Evolutionary conservation across 2,329 filamentous ascomycete species (phyloP), one percentile per base, ranked within the genome.

Genomic region (Penicillium sp.): DNA sequence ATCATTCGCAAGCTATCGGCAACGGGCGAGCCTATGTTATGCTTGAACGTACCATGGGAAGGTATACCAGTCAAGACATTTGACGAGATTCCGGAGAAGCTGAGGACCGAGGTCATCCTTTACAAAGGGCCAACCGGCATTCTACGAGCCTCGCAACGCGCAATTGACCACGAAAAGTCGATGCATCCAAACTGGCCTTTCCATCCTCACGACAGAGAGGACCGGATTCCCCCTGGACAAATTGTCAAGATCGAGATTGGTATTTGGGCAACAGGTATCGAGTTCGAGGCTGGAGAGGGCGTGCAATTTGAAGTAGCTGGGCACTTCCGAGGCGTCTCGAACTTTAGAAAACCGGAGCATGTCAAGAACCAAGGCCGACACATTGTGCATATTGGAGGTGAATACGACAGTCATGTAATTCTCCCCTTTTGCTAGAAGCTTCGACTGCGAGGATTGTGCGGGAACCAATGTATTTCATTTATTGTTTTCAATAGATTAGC

Each of bases 171-270:
- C 1, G 62, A 67, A 1, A 69, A 67, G 60, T 74, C 72, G 12
- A 74, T 78, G 6, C 72, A 72, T 44, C 61, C 68, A 0, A 71
- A 78, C 13, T 76, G 70, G 45, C 76, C 70, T 0, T 75, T 75
- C 60, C 75, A 82, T 53, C 73, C 80, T 0, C 79, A 83, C 59
- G 72, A 75, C 4, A 68, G 69, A 17, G 72, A 80, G 44, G 73
- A 81, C 51, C 80, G 80, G 65, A 72, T 83, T 1, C 58, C 66
- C 5, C 55, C 55, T 0, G 81, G 81, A 0, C 69, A 76, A 10
- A 68, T 83, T 26, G 80, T 82, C 3, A 77, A 76, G 65, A 68
- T 83, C 4, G 80, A 83, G 49, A 83, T 84, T 60, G 80, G 79
- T 0, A 79, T 84, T 12, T 83, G 80, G 81, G 75, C 77, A 0